A percentile compares a stretch with the other conserved stretches of the same genome.
phyloP scores from a whole-genome alignment of 352 stramenopile genomes.

The Pythium grandisporangium region DNA sequence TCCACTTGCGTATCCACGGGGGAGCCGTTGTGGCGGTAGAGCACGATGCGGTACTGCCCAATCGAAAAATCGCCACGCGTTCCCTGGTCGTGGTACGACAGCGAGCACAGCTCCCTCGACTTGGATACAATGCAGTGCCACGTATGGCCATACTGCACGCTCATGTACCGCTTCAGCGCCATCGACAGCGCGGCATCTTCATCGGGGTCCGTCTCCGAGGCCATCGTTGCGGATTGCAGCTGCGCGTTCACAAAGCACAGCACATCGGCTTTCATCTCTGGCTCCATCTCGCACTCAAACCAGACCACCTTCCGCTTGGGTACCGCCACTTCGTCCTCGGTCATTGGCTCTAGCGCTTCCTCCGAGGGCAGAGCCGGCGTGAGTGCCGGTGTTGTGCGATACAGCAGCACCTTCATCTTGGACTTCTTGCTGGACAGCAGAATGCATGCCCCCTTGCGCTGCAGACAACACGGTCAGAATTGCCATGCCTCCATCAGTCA shows the following conservation, averaged over 20 bases:
- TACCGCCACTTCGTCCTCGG: conserved; percentile 1
- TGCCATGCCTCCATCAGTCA: not conserved
- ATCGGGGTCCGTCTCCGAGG: conserved; percentile 13
- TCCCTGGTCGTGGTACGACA: conserved; percentile 31
- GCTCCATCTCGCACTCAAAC: conserved; percentile 48
- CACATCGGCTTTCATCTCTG: conserved; percentile 26
- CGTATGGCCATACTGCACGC: conserved; percentile 48
- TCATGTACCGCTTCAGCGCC: conserved; percentile 62
- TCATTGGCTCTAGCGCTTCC: conserved; percentile 20
- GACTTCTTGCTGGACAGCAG: conserved; percentile 45
- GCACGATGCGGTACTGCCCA: conserved; percentile 42
- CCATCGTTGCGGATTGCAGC: conserved; percentile 26
- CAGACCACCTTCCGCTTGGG: conserved; percentile 33
- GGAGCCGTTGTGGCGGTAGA: conserved; percentile 54
- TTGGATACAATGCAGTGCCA: conserved; percentile 60
- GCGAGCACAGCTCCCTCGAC: conserved; percentile 41
- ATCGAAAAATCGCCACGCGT: conserved; percentile 44
- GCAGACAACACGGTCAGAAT: not conserved
- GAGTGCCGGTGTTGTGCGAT: conserved; percentile 41
- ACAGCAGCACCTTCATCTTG: conserved; percentile 70
- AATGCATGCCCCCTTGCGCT: conserved; percentile 63
- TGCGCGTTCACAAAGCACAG: conserved; percentile 27
- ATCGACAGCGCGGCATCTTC: conserved; percentile 40
- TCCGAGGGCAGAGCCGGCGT: conserved; percentile 15
- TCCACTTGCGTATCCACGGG: conserved; percentile 46